These are phyloP conservation scores for Barnettozyma populi DNA, from an alignment of 805 yeast genomes.

Conservation along the genomic window DNA sequence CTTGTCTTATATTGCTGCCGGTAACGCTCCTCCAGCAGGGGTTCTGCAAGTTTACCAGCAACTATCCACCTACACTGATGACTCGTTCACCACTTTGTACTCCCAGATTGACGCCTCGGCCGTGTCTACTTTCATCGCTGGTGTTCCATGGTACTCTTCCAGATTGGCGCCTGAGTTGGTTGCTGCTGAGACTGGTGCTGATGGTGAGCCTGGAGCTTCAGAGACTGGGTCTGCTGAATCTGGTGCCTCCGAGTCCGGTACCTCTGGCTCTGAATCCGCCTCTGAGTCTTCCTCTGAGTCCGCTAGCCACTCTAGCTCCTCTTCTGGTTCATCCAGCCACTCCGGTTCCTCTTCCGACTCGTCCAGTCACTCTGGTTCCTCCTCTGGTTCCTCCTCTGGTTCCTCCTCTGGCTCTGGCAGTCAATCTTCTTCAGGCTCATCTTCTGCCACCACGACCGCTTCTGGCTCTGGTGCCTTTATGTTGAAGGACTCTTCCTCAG, in stretches of 20 bases:
- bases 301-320: slow-evolving; percentile 9
- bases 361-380: slow-evolving; percentile 8
- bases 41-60: slow-evolving; percentile 25
- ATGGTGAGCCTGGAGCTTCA: neutral
- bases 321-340: slow-evolving; percentile 4
- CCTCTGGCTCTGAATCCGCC: neutral
- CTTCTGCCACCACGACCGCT: slow-evolving; percentile 7
- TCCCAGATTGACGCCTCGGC: slow-evolving; percentile 22
- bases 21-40: slow-evolving; percentile 26
- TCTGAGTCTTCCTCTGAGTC: slow-evolving; percentile 2
- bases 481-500: slow-evolving; percentile 9
- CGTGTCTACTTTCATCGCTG: slow-evolving; percentile 26
- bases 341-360: slow-evolving; percentile 5
- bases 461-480: slow-evolving; percentile 9
- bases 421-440: slow-evolving; percentile 10
- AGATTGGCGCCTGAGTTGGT: slow-evolving; percentile 15
- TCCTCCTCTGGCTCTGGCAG: slow-evolving; percentile 12
- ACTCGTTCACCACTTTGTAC: slow-evolving; percentile 29
- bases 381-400: slow-evolving; percentile 8
- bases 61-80: slow-evolving; percentile 29
- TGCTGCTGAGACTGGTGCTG: slow-evolving; percentile 11
- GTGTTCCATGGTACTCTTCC: slow-evolving; percentile 29
- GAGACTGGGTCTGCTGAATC: slow-evolving; percentile 26
- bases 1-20: slow-evolving; percentile 17
- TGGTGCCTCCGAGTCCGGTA: slow-evolving; percentile 48